A percentile compares a stretch with the other conserved stretches of the same genome.
Evolutionary conservation across 2,329 filamentous ascomycete species (phyloP).

Genomic region (Akanthomyces dipterigenus): DNA sequence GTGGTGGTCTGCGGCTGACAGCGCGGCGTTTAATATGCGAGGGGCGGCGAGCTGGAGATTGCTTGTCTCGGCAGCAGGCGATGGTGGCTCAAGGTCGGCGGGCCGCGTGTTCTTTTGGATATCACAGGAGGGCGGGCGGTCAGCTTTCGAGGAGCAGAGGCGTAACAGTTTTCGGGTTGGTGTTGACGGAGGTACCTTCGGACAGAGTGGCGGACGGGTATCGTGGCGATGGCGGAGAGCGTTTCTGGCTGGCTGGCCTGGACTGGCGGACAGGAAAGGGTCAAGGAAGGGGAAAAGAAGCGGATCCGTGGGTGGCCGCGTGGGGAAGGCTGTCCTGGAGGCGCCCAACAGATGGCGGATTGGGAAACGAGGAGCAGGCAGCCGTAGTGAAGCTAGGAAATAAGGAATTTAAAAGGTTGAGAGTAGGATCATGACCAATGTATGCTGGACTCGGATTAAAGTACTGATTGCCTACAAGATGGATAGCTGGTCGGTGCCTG

Average conservation of each 20-base stretch:
- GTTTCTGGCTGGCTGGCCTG: neutral
- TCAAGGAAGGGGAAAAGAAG: slow-evolving; percentile 7
- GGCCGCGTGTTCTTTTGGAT: neutral
- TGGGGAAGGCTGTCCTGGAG: slow-evolving; percentile 9
- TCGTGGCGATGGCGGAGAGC: slow-evolving; percentile 9
- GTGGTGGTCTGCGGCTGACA: neutral
- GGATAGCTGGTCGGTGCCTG: neutral
- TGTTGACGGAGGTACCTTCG: neutral
- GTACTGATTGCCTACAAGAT: too few species aligned
- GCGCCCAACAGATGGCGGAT: neutral
- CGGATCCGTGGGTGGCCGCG: slow-evolving; percentile 1
- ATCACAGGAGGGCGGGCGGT: neutral
- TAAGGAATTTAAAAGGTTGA: neutral
- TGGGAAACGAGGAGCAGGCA: neutral
- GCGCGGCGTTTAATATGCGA: slow-evolving; percentile 9
- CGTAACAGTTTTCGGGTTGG: neutral
- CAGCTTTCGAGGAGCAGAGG: neutral
- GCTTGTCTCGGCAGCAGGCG: neutral
- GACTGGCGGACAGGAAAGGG: slow-evolving; percentile 1
- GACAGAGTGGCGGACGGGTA: neutral
- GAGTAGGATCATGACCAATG: too few species aligned
- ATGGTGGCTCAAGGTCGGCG: neutral
- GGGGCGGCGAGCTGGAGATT: neutral
- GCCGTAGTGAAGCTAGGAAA: neutral
- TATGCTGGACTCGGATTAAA: too few species aligned